Evolutionary conservation across 768 basidiomycete genomes (phyloP).

Genomic region (Tephrocybe sp.): DNA sequence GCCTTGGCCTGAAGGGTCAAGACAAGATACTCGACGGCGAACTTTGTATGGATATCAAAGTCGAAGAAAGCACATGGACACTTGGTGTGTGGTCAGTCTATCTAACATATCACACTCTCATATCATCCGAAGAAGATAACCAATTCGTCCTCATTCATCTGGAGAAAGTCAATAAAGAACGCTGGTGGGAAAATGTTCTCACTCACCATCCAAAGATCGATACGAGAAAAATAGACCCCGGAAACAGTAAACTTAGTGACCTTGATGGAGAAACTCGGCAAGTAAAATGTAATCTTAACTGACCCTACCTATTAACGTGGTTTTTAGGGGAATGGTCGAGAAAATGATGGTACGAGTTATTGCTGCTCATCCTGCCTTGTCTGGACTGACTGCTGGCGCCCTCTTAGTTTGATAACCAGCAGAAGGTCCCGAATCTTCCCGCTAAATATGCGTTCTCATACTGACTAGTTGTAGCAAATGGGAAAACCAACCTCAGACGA

Average conservation of each 20-base stretch:
- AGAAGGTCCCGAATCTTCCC: conserved; percentile 44
- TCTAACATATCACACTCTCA: not conserved
- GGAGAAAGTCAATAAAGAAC: conserved; percentile 82
- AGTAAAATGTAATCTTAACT: conserved; percentile 5
- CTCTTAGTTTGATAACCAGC: conserved; percentile 72
- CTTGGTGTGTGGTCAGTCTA: conserved; percentile 55
- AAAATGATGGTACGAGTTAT: conserved; percentile 93
- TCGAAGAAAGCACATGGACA: conserved; percentile 98
- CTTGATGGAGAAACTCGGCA: conserved; percentile 93
- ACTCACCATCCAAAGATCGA: conserved; percentile 96
- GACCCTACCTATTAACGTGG: conserved; percentile 1
- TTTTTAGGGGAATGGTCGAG: conserved; percentile 88
- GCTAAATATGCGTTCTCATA: not conserved
- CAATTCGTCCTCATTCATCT: conserved; percentile 70
- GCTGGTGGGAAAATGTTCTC: conserved; percentile 98
- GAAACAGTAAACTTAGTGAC: conserved; percentile 94
- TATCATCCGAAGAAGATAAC: conserved; percentile 63
- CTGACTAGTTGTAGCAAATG: conserved; percentile 62
- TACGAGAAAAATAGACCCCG: conserved; percentile 91
- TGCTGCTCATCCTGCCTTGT: not conserved
- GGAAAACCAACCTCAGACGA: conserved; percentile 96
- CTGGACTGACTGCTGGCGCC: conserved; percentile 1
- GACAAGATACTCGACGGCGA: conserved; percentile 88
- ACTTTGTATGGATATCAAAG: conserved; percentile 88
- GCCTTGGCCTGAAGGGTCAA: conserved; percentile 80